Percentiles rank a stretch among this genome's conserved stretches.
Conservation (phyloP, 2,329 filamentous ascomycete species). For the Pseudocercospora cruenta region DNA sequence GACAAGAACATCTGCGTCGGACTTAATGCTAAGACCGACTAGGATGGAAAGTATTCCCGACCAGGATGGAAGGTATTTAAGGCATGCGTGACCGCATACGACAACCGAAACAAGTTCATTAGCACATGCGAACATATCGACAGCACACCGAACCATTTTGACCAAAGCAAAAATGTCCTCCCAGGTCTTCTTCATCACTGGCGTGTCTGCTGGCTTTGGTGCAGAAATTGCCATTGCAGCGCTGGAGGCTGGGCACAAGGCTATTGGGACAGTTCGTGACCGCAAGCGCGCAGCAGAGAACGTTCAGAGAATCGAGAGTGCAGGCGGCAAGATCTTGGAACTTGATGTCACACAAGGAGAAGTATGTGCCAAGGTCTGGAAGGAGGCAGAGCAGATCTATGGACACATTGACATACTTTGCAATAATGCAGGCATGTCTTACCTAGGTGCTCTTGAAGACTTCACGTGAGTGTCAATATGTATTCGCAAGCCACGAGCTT, state of each 20-base stretch:
- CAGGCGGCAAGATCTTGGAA: constrained; percentile 16
- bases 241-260: constrained; percentile 20
- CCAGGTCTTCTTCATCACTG: constrained; percentile 24
- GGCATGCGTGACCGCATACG: not conserved
- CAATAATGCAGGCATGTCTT: constrained; percentile 11
- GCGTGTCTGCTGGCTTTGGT: constrained; percentile 26
- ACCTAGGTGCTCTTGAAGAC: constrained; percentile 15
- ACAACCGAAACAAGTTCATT: not conserved
- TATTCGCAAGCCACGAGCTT: not conserved
- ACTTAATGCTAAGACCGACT: not conserved
- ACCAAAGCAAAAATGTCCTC: not conserved
- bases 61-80: not conserved
- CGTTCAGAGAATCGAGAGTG: constrained; percentile 16
- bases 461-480: constrained; percentile 1
- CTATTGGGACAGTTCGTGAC: constrained; percentile 26
- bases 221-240: constrained; percentile 24
- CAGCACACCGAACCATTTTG: not conserved
- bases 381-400: constrained; percentile 10
- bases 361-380: constrained; percentile 1
- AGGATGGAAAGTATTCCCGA: not conserved
- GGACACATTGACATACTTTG: constrained; percentile 8
- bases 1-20: not conserved
- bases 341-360: constrained; percentile 7
- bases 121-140: not conserved
- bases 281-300: constrained; percentile 10